These are phyloP conservation scores for Berkeleyomyces rouxiae DNA, from an alignment of 2,329 filamentous ascomycete species.

Conservation along the genomic window DNA sequence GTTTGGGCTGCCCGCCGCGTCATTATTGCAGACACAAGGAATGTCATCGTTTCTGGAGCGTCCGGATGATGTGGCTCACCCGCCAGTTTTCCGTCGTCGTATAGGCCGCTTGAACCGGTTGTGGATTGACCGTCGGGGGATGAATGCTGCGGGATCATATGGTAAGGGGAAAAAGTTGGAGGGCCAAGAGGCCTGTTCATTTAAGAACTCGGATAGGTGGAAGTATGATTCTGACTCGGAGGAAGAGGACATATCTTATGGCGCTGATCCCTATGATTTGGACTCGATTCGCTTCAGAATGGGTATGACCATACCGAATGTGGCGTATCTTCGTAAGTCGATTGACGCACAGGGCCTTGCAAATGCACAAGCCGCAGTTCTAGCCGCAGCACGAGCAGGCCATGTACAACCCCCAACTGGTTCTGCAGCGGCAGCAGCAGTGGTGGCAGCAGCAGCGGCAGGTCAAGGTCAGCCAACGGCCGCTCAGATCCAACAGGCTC, in stretches of 20 bases:
- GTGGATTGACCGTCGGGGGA: slow-evolving; percentile 71
- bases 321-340: slow-evolving; percentile 13
- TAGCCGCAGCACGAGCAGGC: slow-evolving; percentile 13
- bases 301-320: slow-evolving; percentile 7
- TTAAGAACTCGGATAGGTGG: slow-evolving; percentile 47
- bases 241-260: slow-evolving; percentile 68
- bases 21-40: slow-evolving; percentile 20
- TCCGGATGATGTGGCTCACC: slow-evolving; percentile 15
- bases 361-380: slow-evolving; percentile 14
- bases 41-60: background rate
- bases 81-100: slow-evolving; percentile 63
- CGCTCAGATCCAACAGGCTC: slow-evolving; percentile 14
- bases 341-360: slow-evolving; percentile 17
- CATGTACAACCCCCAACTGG: slow-evolving; percentile 15
- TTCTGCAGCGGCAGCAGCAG: slow-evolving; percentile 14
- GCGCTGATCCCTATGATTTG: slow-evolving; percentile 54
- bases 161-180: slow-evolving; percentile 21
- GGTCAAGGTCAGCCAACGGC: background rate
- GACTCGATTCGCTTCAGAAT: slow-evolving; percentile 41
- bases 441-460: slow-evolving; percentile 16
- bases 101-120: slow-evolving; percentile 70
- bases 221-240: slow-evolving; percentile 79
- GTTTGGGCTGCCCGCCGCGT: slow-evolving; percentile 26
- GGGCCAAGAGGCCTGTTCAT: slow-evolving; percentile 9
- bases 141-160: slow-evolving; percentile 30